Percentiles rank a stretch among this genome's conserved stretches.
phyloP scores from a whole-genome alignment of 371 early-diverging fungal species.

The Apophysomyces variabilis region DNA sequence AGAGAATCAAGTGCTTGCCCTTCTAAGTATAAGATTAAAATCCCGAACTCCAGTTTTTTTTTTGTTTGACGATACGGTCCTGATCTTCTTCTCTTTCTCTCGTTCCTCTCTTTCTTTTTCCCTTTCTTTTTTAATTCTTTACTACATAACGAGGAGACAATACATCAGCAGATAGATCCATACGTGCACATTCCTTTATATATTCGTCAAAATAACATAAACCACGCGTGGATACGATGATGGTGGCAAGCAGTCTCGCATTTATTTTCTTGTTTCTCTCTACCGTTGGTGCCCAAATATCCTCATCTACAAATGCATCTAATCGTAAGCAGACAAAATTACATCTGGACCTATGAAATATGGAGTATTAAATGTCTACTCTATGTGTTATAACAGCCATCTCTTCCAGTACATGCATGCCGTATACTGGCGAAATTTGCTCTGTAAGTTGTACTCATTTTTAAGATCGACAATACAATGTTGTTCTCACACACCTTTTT shows the following conservation, averaged over 20 bases:
- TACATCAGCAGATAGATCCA: too few species aligned
- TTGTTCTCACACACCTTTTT: background rate
- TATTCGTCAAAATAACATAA: background rate
- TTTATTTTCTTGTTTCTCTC: background rate
- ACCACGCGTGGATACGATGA: background rate
- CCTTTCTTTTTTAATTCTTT: background rate
- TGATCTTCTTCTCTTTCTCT: conserved; percentile 6
- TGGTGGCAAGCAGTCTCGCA: conserved; percentile 6
- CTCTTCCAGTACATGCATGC: conserved; percentile 6
- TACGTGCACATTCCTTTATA: too few species aligned
- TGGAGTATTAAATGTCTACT: background rate
- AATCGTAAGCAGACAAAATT: background rate
- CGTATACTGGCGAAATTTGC: conserved; percentile 18
- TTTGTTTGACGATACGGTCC: background rate
- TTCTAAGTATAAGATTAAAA: background rate
- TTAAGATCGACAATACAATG: background rate
- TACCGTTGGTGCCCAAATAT: background rate
- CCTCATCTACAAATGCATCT: background rate
- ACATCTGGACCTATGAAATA: too few species aligned
- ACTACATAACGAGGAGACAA: too few species aligned
- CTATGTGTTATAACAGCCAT: background rate
- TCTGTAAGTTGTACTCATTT: conserved; percentile 15
- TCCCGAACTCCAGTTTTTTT: conserved; percentile 9
- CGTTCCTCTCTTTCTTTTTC: background rate
- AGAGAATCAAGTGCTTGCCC: conserved; percentile 9